Conservation (phyloP, 768 basidiomycete genomes). For the Pisolithus tinctorius region DNA sequence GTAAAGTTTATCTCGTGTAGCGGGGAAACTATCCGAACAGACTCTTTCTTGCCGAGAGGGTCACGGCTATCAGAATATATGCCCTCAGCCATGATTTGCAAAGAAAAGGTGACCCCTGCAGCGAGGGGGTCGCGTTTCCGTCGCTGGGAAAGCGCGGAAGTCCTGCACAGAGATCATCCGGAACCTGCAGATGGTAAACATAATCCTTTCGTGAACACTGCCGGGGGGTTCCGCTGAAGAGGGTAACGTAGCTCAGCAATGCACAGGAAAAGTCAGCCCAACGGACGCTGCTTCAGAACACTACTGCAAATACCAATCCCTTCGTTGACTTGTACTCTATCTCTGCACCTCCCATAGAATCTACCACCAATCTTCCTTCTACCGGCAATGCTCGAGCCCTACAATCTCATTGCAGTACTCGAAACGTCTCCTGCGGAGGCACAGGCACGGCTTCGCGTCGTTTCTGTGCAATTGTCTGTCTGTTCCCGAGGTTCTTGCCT, state of each 20-base stretch:
- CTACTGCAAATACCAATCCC: slow-evolving; percentile 28
- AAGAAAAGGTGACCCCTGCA: too few relatives aligned
- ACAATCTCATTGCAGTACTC: slow-evolving; percentile 60
- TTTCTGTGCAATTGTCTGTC: slow-evolving; percentile 52
- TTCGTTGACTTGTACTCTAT: slow-evolving; percentile 35
- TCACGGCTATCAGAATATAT: slow-evolving; percentile 39
- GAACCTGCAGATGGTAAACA: slow-evolving; percentile 6
- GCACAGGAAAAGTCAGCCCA: slow-evolving; percentile 30
- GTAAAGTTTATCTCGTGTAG: slow-evolving; percentile 41
- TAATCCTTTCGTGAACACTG: slow-evolving; percentile 21
- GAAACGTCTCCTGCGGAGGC: slow-evolving; percentile 42
- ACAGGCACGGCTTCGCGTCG: slow-evolving; percentile 45
- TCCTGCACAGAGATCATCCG: slow-evolving; percentile 36
- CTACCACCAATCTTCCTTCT: slow-evolving; percentile 18
- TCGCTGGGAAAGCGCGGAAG: slow-evolving; percentile 70
- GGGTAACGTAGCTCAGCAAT: slow-evolving; percentile 30
- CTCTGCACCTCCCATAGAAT: slow-evolving; percentile 23
- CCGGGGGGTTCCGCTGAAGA: slow-evolving; percentile 10
- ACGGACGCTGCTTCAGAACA: slow-evolving; percentile 9
- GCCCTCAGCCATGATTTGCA: too few relatives aligned
- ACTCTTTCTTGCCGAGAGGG: too few relatives aligned
- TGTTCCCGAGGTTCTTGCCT: slow-evolving; percentile 23
- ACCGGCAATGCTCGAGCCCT: slow-evolving; percentile 49
- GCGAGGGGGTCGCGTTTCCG: too few relatives aligned
- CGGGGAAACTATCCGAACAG: too few relatives aligned